Conservation (phyloP, 768 basidiomycete genomes). For the Cyclocybe cylindracea region DNA sequence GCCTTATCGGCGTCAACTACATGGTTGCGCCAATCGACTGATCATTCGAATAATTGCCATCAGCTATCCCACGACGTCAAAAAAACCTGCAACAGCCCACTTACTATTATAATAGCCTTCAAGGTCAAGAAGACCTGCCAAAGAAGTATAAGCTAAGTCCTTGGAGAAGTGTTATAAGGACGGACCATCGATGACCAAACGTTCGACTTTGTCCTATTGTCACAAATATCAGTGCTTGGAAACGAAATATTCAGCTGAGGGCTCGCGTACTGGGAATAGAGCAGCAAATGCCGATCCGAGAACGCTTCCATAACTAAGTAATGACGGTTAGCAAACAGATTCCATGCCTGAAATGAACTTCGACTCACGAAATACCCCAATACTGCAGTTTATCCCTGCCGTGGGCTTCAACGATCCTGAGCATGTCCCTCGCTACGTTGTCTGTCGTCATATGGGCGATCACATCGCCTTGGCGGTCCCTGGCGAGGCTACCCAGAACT, state of each 20-base stretch:
- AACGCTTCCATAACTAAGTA: conserved; percentile 24
- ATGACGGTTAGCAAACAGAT: background rate
- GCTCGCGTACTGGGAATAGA: conserved; percentile 30
- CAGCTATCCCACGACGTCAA: background rate
- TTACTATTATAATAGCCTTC: no score
- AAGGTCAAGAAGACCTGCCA: no score
- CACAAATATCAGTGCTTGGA: background rate
- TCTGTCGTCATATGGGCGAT: conserved; percentile 36
- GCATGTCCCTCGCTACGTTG: conserved; percentile 38
- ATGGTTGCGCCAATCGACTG: conserved; percentile 37
- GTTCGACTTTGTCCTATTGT: conserved; percentile 24
- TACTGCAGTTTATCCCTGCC: conserved; percentile 33
- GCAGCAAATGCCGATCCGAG: conserved; percentile 33
- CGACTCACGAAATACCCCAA: conserved; percentile 31
- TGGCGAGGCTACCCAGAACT: conserved; percentile 32
- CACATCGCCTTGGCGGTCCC: conserved; percentile 26
- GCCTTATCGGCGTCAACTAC: conserved; percentile 38
- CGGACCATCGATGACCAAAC: conserved; percentile 43
- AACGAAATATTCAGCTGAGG: no score
- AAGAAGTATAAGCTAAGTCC: no score
- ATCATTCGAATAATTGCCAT: background rate
- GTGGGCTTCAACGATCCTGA: conserved; percentile 34
- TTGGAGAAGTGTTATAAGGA: conserved; percentile 11
- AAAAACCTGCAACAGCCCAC: background rate
- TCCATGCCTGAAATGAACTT: no score